A percentile compares a stretch with the other conserved stretches of the same genome.
phyloP scores from a whole-genome alignment of 1,139 yeast genomes.

The Debaryomyces coudertii region DNA sequence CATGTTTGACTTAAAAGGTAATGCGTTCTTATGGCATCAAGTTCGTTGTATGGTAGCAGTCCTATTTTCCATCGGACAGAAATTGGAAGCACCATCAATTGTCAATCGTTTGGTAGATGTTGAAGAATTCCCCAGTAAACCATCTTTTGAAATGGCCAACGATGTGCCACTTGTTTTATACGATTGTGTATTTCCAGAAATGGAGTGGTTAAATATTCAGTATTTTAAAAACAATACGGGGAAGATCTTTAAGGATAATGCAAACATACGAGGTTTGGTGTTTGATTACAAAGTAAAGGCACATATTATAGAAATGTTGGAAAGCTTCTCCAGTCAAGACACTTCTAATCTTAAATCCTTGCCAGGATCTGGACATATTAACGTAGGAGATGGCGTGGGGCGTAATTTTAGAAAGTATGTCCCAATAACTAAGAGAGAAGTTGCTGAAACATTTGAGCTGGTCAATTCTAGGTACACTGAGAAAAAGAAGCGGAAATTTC shows the following conservation, averaged over 20 bases:
- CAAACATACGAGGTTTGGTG: conserved; percentile 32
- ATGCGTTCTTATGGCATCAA: conserved; percentile 97
- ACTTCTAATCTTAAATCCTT: conserved; percentile 19
- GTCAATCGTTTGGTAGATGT: conserved; percentile 63
- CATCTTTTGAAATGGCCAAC: conserved; percentile 86
- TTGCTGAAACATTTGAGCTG: conserved; percentile 63
- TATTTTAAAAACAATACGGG: conserved; percentile 28
- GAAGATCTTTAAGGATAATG: conserved; percentile 27
- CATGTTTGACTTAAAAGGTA: conserved; percentile 79
- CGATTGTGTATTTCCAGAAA: conserved; percentile 75
- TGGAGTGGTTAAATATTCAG: conserved; percentile 63
- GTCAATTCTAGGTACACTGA: conserved; percentile 66
- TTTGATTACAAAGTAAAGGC: conserved; percentile 43
- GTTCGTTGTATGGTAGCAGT: conserved; percentile 94
- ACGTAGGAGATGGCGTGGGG: conserved; percentile 76
- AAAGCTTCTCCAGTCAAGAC: conserved; percentile 22
- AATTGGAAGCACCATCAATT: conserved; percentile 61
- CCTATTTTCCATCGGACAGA: conserved; percentile 78
- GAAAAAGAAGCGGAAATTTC: conserved; percentile 36
- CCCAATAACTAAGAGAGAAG: conserved; percentile 59
- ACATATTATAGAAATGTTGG: conserved; percentile 36
- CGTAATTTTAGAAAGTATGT: conserved; percentile 58
- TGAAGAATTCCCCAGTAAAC: conserved; percentile 64
- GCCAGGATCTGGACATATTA: conserved; percentile 42
- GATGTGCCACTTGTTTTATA: conserved; percentile 88